phyloP scores from a whole-genome alignment of 345 rosid species.

The Eucalyptus rudis region DNA sequence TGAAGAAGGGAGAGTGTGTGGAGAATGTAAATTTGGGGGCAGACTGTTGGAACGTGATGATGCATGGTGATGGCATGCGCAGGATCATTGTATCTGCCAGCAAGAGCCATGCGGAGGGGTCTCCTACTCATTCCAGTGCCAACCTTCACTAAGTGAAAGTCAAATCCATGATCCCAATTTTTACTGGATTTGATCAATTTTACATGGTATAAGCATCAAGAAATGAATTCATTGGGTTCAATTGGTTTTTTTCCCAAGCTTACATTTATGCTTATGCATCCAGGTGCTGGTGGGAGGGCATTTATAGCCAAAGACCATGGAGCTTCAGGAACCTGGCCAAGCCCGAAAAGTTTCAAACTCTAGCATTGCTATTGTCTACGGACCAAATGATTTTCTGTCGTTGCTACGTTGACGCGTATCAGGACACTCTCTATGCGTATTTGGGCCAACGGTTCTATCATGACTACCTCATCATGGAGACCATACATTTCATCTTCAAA shows the following conservation, averaged over 20 bases:
- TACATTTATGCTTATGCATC: neutral
- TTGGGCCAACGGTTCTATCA: slow-evolving; percentile 12
- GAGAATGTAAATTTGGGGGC: slow-evolving; percentile 12
- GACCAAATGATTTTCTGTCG: slow-evolving; percentile 9
- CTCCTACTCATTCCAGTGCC: slow-evolving; percentile 8
- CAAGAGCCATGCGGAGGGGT: slow-evolving; percentile 7
- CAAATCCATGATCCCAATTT: neutral
- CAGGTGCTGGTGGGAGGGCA: slow-evolving; percentile 14
- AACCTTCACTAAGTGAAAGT: slow-evolving; percentile 13
- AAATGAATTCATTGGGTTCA: neutral
- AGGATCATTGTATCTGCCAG: slow-evolving; percentile 17
- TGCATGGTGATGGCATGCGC: neutral
- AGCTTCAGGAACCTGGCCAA: slow-evolving; percentile 16
- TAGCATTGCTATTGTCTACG: slow-evolving; percentile 10
- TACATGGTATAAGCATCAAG: neutral
- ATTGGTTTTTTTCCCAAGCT: neutral
- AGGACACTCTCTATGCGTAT: slow-evolving; percentile 10
- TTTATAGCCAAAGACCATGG: slow-evolving; percentile 17
- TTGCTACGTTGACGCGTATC: slow-evolving; percentile 13
- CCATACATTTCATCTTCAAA: slow-evolving; percentile 19
- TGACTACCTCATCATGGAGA: slow-evolving; percentile 1
- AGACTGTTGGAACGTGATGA: slow-evolving; percentile 10
- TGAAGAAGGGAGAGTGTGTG: slow-evolving; percentile 17
- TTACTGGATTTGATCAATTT: neutral
- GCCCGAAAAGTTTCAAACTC: slow-evolving; percentile 16